phyloP scores from a whole-genome alignment of 495 filamentous ascomycete species.

The Hypoxylon lienhwacheense region DNA sequence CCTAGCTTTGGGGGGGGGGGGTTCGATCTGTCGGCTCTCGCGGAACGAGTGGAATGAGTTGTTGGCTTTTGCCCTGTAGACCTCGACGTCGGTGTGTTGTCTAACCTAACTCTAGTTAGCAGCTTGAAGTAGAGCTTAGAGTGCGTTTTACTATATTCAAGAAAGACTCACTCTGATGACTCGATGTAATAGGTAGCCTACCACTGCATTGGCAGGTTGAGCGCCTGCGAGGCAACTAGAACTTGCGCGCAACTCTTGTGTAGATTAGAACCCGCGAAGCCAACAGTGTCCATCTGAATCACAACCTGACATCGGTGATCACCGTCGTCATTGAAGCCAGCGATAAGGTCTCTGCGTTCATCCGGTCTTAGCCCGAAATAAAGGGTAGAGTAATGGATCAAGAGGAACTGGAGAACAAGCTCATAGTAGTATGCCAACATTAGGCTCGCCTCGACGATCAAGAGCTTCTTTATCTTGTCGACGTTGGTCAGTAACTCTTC shows the following conservation, averaged over 20 bases:
- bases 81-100: constrained; percentile 29
- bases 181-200: constrained; percentile 32
- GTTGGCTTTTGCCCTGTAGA: constrained; percentile 29
- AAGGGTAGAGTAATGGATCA: constrained; percentile 29
- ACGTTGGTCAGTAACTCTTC: constrained; percentile 34
- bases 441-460: constrained; percentile 30
- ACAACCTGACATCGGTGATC: constrained; percentile 31
- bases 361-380: constrained; percentile 20
- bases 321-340: constrained; percentile 26
- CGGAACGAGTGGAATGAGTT: constrained; percentile 33
- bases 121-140: neutral
- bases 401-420: constrained; percentile 33
- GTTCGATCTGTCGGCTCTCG: constrained; percentile 36
- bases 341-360: constrained; percentile 26
- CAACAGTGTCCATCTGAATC: constrained; percentile 36
- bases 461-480: constrained; percentile 33
- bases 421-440: constrained; percentile 38
- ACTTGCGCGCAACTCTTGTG: constrained; percentile 33
- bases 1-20: constrained; percentile 35
- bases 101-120: constrained; percentile 32
- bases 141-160: neutral
- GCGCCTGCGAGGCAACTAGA: constrained; percentile 28
- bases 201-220: constrained; percentile 30
- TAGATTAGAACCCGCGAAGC: constrained; percentile 35
- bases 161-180: constrained; percentile 35